A percentile compares a stretch with the other conserved stretches of the same genome.
phyloP scores from a whole-genome alignment of 2,329 filamentous ascomycete genomes.

The Grosmannia penicillata region DNA sequence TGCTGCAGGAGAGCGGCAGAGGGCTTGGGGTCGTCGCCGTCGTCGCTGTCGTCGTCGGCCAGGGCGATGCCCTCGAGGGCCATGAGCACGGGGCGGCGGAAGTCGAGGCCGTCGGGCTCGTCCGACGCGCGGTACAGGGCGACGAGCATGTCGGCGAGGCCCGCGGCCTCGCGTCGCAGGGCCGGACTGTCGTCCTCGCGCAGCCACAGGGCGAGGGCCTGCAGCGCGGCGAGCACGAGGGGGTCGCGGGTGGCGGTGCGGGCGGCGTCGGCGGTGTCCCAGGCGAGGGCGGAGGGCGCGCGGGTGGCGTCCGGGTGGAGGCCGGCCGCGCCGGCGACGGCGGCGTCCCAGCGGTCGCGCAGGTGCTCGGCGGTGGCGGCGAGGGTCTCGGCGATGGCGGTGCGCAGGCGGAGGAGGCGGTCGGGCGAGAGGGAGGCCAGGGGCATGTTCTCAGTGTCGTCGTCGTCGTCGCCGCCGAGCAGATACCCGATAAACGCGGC shows the following conservation, averaged over 20 bases:
- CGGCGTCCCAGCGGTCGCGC: slow-evolving; percentile 55
- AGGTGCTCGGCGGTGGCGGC: slow-evolving; percentile 50
- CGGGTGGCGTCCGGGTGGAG: slow-evolving; percentile 37
- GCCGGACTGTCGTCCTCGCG: slow-evolving; percentile 50
- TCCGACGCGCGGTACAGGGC: slow-evolving; percentile 36
- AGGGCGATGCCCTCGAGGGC: slow-evolving; percentile 40
- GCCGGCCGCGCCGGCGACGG: slow-evolving; percentile 45
- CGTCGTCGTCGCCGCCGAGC: slow-evolving; percentile 35
- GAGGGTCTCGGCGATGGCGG: slow-evolving; percentile 46
- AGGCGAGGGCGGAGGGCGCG: slow-evolving; percentile 31
- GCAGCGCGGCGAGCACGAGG: slow-evolving; percentile 41
- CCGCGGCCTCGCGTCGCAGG: slow-evolving; percentile 39
- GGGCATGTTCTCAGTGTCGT: slow-evolving; percentile 7
- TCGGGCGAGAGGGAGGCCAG: slow-evolving; percentile 29
- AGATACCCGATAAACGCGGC: slow-evolving; percentile 45
- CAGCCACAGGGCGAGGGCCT: slow-evolving; percentile 50
- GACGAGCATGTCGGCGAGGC: slow-evolving; percentile 47
- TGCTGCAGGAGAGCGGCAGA: slow-evolving; percentile 32
- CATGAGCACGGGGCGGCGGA: slow-evolving; percentile 40
- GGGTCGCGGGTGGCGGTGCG: slow-evolving; percentile 36
- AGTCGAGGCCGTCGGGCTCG: slow-evolving; percentile 27
- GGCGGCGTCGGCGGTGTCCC: slow-evolving; percentile 38
- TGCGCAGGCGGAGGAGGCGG: slow-evolving; percentile 45
- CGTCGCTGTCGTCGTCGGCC: not conserved
- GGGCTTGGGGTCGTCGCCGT: not conserved